A percentile compares a stretch with the other conserved stretches of the same genome.
These are phyloP conservation scores for Fraxinus platypoda DNA, from an alignment of 305 asterid genomes.

Conservation along the genomic window DNA sequence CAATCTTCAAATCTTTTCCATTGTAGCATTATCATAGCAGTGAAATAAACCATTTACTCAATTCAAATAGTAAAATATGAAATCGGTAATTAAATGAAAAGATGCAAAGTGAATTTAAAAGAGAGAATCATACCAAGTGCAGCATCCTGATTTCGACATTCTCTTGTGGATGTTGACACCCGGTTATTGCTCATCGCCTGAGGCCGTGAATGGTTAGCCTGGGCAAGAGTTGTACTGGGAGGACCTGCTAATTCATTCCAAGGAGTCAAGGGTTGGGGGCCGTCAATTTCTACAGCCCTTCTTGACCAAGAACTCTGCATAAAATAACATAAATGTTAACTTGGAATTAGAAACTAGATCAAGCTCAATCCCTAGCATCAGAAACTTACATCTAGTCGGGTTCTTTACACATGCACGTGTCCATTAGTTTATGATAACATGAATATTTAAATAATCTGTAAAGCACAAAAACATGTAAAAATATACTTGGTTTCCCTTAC, in stretches of 20 bases:
- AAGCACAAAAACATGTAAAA: background rate
- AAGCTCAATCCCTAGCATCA: background rate
- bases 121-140: constrained; percentile 30
- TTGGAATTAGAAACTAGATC: background rate
- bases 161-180: constrained; percentile 31
- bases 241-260: constrained; percentile 42
- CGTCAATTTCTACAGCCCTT: constrained; percentile 40
- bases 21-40: constrained; percentile 25
- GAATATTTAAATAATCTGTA: background rate
- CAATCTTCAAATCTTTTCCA: constrained; percentile 43
- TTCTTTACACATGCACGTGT: background rate
- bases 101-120: background rate
- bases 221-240: constrained; percentile 47
- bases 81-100: background rate
- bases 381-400: background rate
- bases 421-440: background rate
- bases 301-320: constrained; percentile 50
- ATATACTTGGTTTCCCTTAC: background rate
- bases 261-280: constrained; percentile 38
- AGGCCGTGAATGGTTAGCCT: constrained; percentile 35
- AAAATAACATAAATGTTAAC: background rate
- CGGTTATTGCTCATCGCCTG: constrained; percentile 28
- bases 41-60: constrained; percentile 1
- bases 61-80: background rate
- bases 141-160: constrained; percentile 21